Percentiles rank a stretch among this genome's conserved stretches.
phyloP scores from a whole-genome alignment of 805 yeast genomes.

The Metschnikowia similis region DNA sequence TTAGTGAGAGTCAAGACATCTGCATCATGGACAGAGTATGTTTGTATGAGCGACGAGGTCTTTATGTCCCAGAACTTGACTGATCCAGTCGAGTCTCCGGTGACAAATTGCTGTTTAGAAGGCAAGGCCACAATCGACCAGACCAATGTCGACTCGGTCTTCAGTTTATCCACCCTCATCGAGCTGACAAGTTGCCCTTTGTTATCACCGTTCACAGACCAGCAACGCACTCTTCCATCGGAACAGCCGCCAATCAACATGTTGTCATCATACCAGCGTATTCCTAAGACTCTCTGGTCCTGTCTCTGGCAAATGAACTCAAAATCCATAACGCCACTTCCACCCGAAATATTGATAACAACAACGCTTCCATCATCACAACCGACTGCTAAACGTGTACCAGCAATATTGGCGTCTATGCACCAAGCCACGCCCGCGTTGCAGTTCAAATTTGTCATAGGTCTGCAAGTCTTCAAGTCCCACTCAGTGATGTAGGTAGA shows the following conservation, averaged over 20 bases:
- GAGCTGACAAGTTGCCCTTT: slow-evolving; percentile 73
- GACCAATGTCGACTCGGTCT: slow-evolving; percentile 80
- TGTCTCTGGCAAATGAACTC: slow-evolving; percentile 75
- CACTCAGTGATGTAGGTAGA: slow-evolving; percentile 89
- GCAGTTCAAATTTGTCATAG: slow-evolving; percentile 75
- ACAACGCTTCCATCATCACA: slow-evolving; percentile 95
- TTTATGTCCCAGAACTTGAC: slow-evolving; percentile 89
- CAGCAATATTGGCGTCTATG: slow-evolving; percentile 58
- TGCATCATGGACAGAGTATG: slow-evolving; percentile 82
- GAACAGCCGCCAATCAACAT: slow-evolving; percentile 89
- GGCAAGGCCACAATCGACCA: slow-evolving; percentile 78
- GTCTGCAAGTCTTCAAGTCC: slow-evolving; percentile 73
- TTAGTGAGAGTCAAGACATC: slow-evolving; percentile 75
- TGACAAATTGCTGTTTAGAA: slow-evolving; percentile 67
- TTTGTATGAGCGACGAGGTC: slow-evolving; percentile 71
- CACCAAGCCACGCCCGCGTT: slow-evolving; percentile 96
- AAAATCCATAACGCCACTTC: slow-evolving; percentile 77
- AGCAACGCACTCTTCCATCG: slow-evolving; percentile 84
- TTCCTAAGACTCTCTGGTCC: slow-evolving; percentile 71
- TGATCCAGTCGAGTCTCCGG: slow-evolving; percentile 95
- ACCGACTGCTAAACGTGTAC: slow-evolving; percentile 73
- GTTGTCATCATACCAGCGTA: slow-evolving; percentile 69
- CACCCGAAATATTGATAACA: slow-evolving; percentile 78
- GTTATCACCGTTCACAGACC: slow-evolving; percentile 48
- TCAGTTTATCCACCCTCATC: slow-evolving; percentile 87